Base-by-base conservation (phyloP, 805 yeast species). In the Metschnikowia rubicola region DNA sequence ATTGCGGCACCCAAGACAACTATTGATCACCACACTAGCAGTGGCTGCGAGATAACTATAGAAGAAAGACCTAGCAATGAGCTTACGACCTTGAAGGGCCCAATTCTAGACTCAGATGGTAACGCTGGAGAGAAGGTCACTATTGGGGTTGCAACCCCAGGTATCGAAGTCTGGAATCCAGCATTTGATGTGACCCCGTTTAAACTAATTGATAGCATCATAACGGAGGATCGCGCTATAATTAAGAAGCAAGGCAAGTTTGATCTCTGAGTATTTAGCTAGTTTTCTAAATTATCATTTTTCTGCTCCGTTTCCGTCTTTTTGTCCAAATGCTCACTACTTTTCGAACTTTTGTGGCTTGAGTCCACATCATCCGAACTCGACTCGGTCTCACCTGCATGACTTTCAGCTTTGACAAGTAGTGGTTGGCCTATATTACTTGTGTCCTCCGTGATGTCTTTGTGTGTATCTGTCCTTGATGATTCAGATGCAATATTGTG, bases 1-100 rank as follows among this genome's bases (percentile, higher is more conserved):
- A 96, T 94, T 9, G 98, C 97, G 29, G 98, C 97, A 1, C 98
- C 98, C 42, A 86, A 80, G 39, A 90, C 97, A 1, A 89, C 98
- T 0, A 83, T 92, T 53, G 99, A 92, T 64, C 67, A 75, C 50
- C 66, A 71, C 8, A 86, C 89, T 1, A 58, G 68, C 10, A 63
- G 78, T 3, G 98, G 98, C 19, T 85, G 77, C 32, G 81, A 78
- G 10, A 92, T 94, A 46, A 77, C 80, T 28, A 91, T 92, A 35
- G 99, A 92, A 67, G 88, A 89, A 64, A 80, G 99, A 59, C 92
- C 96, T 8, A 72, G 84, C 2, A 68, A 76, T 39, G 99, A 92
- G 62, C 74, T 94, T 52, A 85, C 90, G 29, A 76, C 82, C 29
- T 78, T 92, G 31, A 77, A 79, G 50, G 98, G 98, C 28, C 72